Conservation (phyloP, 768 basidiomycete genomes). For the Pisolithus albus region DNA sequence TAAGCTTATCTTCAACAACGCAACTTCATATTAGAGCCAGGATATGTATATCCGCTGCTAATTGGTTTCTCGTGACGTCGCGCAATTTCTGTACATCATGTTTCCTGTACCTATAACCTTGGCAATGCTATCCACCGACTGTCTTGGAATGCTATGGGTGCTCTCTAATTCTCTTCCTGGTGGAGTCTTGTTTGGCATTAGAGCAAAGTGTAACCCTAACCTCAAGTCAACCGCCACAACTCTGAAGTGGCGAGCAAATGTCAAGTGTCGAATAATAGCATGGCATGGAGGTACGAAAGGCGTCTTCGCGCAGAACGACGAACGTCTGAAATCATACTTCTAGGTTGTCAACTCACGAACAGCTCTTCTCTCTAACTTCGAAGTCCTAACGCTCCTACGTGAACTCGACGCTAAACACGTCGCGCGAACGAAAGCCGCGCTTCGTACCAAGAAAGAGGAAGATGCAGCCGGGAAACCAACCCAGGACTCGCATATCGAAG, state of each 20-base stretch:
- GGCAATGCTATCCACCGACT: no score
- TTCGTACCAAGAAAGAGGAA: constrained; percentile 74
- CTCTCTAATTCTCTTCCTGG: no score
- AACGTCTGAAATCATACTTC: background rate
- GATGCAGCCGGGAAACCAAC: constrained; percentile 37
- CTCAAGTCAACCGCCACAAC: no score
- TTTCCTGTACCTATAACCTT: background rate
- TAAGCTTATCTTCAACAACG: constrained; percentile 77
- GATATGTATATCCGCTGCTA: background rate
- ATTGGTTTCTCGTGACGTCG: background rate
- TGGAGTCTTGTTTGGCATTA: no score
- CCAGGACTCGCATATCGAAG: constrained; percentile 36
- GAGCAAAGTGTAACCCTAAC: no score
- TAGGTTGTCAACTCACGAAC: constrained; percentile 47
- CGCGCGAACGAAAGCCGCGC: constrained; percentile 58
- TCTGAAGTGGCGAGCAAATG: background rate
- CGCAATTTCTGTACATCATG: constrained; percentile 3
- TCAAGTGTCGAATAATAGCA: background rate
- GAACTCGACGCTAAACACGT: constrained; percentile 72
- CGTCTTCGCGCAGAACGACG: background rate
- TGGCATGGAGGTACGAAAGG: constrained; percentile 1
- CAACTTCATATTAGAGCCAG: constrained; percentile 31
- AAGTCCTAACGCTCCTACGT: constrained; percentile 73
- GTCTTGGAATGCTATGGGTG: no score
- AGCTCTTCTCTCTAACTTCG: constrained; percentile 83